Evolutionary conservation across 2,329 filamentous ascomycete species (phyloP), one percentile per base, ranked within the genome.

Genomic region (Ophiosphaerella herpotricha): DNA sequence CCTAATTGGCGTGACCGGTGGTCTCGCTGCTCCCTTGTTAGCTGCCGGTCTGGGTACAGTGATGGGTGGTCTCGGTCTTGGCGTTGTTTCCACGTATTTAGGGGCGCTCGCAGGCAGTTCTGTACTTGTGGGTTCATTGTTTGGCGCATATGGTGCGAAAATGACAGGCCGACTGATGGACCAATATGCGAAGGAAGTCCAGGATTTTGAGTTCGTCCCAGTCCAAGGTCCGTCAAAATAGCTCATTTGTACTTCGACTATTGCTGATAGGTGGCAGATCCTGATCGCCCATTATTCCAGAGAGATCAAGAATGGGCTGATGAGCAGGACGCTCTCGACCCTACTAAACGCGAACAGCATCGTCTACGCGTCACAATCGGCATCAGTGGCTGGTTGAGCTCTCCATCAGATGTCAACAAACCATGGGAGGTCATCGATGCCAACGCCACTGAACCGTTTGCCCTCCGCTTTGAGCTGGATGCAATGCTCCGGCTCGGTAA

Each of bases 171-270:
- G 90, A 67, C 88, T 93, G 81, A 88, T 97, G 80, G 89, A 95
- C 56, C 80, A 86, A 21, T 95, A 94, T 70, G 83, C 88, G 7
- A 86, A 85, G 60, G 91, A 96, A 57, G 86, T 97, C 7, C 84
- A 90, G 60, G 91, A 97, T 67, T 95, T 97, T 73, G 90, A 85
- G 1, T 89, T 97, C 60, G 74, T 96, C n/a, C 89, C 90, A 0
- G 76, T 95, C 13, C 79, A 46, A 74, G 85, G 76, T 68, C 56
- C 24, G 44, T 46, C 41, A 1, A n/a, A 29, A 33, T 9, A 8
- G 4, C 24, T 21, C 2, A 12, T 29, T 14, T 9, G 7, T 8
- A 4, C 8, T 33, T 40, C 12, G 11, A 18, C 12, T 21, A 21
- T 21, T 18, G 14, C 53, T 58, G 31, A 58, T 12, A 2, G 21